Conservation (phyloP, 345 rosid species). For the Citrus cavaleriei region DNA sequence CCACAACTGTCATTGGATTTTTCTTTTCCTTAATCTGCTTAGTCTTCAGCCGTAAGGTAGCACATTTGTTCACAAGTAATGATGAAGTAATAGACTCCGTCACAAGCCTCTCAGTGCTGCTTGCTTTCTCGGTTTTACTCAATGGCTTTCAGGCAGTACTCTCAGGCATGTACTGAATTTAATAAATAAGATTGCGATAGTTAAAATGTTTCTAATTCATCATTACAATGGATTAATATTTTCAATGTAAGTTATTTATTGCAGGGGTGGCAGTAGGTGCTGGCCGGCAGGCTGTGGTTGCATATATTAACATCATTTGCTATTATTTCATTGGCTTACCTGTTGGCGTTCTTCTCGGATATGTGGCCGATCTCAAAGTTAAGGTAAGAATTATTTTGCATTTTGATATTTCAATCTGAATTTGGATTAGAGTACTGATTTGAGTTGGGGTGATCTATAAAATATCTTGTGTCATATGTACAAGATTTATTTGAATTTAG, state of each 20-base stretch:
- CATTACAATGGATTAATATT: not conserved
- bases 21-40: slow-evolving; percentile 35
- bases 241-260: not conserved
- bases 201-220: no score
- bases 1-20: slow-evolving; percentile 39
- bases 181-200: no score
- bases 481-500: no score
- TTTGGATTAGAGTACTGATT: no score
- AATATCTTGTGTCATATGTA: no score
- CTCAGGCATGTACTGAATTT: slow-evolving; percentile 27
- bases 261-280: slow-evolving; percentile 82
- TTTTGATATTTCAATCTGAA: not conserved
- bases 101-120: slow-evolving; percentile 35
- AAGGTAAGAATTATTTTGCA: slow-evolving; percentile 24
- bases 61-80: slow-evolving; percentile 35
- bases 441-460: no score
- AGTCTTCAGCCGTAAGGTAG: slow-evolving; percentile 31
- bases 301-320: slow-evolving; percentile 47
- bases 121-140: slow-evolving; percentile 42
- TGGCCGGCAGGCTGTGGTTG: slow-evolving; percentile 61
- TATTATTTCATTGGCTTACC: slow-evolving; percentile 70
- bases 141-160: slow-evolving; percentile 50
- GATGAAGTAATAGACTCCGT: slow-evolving; percentile 30
- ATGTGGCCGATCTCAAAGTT: slow-evolving; percentile 45
- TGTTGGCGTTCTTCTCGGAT: slow-evolving; percentile 55